Percentiles rank a stretch among this genome's conserved stretches.
Conservation (phyloP, 2,329 filamentous ascomycete genomes). For the Zasmidium citrigriseum region DNA sequence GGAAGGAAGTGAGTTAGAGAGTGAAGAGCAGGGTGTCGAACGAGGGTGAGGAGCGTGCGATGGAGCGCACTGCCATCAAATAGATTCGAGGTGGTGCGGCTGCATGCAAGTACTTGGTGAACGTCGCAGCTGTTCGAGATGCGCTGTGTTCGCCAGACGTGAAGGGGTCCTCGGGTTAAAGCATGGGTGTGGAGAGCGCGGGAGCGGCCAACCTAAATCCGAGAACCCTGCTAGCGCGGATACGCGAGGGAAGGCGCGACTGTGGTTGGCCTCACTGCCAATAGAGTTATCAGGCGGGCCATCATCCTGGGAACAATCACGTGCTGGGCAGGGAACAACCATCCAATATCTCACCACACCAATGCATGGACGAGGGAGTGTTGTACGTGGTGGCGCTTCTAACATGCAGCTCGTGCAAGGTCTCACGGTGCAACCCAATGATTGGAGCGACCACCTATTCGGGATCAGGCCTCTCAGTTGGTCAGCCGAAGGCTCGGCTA, state of each 20-base stretch:
- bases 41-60: neutral
- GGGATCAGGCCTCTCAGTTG: neutral
- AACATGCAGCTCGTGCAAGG: neutral
- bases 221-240: conserved; percentile 2
- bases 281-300: too few relatives aligned
- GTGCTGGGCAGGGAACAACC: neutral
- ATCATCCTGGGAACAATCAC: too few relatives aligned
- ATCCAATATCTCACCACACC: neutral
- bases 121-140: too few relatives aligned
- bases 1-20: neutral
- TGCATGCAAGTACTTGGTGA: too few relatives aligned
- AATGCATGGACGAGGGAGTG: too few relatives aligned
- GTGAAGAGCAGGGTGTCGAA: neutral
- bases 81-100: too few relatives aligned
- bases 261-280: neutral
- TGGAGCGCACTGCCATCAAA: neutral
- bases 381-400: neutral
- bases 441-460: neutral
- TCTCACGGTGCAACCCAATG: neutral
- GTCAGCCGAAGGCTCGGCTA: neutral
- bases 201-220: too few relatives aligned
- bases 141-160: neutral
- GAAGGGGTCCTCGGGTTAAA: neutral
- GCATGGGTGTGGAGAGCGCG: neutral
- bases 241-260: too few relatives aligned